Percentiles rank a stretch among this genome's conserved stretches.
Evolutionary conservation across 106 monocot genomes (phyloP).

Genomic region (Phalaenopsis equestris): DNA sequence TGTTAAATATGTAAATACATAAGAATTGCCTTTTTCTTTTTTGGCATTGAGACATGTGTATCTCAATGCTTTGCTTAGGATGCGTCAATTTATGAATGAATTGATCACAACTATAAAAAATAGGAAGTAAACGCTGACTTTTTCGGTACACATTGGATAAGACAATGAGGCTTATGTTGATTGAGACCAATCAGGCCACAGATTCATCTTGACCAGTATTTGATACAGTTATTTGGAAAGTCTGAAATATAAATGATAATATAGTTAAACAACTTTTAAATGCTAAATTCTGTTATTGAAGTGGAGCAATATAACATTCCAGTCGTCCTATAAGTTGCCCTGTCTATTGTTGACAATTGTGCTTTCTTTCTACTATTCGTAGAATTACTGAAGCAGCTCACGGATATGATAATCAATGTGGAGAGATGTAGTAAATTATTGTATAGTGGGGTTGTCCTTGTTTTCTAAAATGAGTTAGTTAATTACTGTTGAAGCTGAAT

Average conservation of each 20-base stretch:
- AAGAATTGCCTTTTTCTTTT: too few species aligned
- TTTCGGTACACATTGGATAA: background rate
- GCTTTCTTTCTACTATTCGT: background rate
- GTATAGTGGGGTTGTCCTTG: background rate
- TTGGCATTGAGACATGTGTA: too few species aligned
- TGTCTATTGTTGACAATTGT: background rate
- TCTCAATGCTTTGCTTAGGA: background rate
- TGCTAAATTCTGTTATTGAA: too few species aligned
- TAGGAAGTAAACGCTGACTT: background rate
- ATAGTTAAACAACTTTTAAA: too few species aligned
- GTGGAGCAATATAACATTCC: too few species aligned
- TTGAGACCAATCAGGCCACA: background rate
- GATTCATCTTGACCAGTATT: background rate
- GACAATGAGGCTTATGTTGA: background rate
- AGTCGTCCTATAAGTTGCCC: too few species aligned
- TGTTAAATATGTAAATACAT: too few species aligned
- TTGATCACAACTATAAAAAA: background rate
- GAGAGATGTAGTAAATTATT: background rate
- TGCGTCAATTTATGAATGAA: background rate
- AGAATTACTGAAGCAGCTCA: background rate
- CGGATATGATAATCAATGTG: background rate
- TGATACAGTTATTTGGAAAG: background rate
- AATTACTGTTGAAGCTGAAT: background rate
- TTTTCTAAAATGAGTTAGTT: background rate
- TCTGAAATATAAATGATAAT: background rate